Evolutionary conservation across 2,329 filamentous ascomycete species (phyloP), one percentile per base, ranked within the genome.

Genomic region (Macrophomina tecta): DNA sequence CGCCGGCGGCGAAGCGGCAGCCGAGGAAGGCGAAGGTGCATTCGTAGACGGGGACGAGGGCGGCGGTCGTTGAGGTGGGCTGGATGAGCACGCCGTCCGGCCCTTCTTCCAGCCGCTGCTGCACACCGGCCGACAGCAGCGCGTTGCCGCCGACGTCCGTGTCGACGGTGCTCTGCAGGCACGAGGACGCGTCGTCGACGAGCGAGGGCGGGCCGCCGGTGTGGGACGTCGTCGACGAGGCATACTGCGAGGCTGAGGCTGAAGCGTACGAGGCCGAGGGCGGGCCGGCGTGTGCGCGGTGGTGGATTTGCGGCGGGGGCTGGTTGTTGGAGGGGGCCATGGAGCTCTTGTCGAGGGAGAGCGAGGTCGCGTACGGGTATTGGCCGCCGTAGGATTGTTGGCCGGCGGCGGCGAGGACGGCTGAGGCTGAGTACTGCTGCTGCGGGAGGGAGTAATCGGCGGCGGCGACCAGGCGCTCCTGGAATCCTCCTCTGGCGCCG

Each of bases 11-110:
- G 70, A 73, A 74, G 5, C 14, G 18, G 69, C 76, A 78, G 63
- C 67, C 69, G 7, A 78, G 69, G 69, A 77, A 78, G 74, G 72
- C 73, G 67, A 78, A 78, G 2, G 71, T 69, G 64, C 76, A 78
- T 53, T 77, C 74, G 61, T 71, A 76, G 1, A 70, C 42, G 5
- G 74, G 72, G 5, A 46, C 18, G 48, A 9, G 18, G 9, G 64
- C 12, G 34, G 18, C 68, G 64, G 8, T 66, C 23, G 61, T 28
- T 38, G 60, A 14, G 68, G 9, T 14, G 16, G 72, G 14, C 68
- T 66, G 36, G 18, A 72, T 70, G 18, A 77, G 69, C 5, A 77
- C 71, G 48, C 75, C 75, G 48, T 76, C 72, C 32, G 38, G 34
- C 16, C 69, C 66, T 18, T 76, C 74, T 16, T 74, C 71, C 1